Base-by-base conservation (phyloP, 2,329 filamentous ascomycete genomes). In the Fusarium mexicanum region DNA sequence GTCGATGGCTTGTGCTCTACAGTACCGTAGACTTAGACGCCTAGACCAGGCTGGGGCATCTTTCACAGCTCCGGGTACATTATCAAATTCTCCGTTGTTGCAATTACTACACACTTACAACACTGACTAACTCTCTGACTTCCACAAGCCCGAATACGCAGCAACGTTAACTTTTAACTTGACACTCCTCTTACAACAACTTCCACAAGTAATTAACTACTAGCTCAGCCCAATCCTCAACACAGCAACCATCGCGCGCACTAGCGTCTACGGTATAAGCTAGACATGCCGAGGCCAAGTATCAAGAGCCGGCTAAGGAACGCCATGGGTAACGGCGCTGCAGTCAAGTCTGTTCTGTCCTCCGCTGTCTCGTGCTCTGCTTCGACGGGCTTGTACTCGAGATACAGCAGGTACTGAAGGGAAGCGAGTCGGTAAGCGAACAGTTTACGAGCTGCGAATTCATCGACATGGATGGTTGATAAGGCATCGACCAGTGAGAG, bases 281-380 rank as follows among this genome's bases (percentile, higher is more conserved):
- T 69, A 73, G 74, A 69, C 57, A 60, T 77, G 67, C 73, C 64
- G 69, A 76, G 67, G 59, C 69, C 69, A 77, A 64, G 69, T 71
- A 67, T 58, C 63, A 73, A n/a, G 65, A 67, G 61, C 61, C 59
- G 51, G 59, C 66, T 67, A 73, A 72, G 55, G 60, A 69, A 67
- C 59, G 62, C 62, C 61, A 75, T 73, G 64, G 70, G 57, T 66
- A 76, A 75, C 71, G 70, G 72, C 53, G 61, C 73, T 38, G 59
- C 59, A 58, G 58, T 46, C 62, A 67, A 60, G 24, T 35, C 31
- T 33, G 33, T n/a, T 60, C 57, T 66, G 69, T 67, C 61, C 58
- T 51, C 53, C 35, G 22, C 33, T 61, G 69, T 51, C 64, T 73
- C 57, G 51, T 72, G 64, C 54, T 71, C 26, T 61, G 31, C 31